These are phyloP conservation scores for Colletotrichum theobromicola DNA, from an alignment of 2,329 filamentous ascomycete genomes.

Conservation along the genomic window DNA sequence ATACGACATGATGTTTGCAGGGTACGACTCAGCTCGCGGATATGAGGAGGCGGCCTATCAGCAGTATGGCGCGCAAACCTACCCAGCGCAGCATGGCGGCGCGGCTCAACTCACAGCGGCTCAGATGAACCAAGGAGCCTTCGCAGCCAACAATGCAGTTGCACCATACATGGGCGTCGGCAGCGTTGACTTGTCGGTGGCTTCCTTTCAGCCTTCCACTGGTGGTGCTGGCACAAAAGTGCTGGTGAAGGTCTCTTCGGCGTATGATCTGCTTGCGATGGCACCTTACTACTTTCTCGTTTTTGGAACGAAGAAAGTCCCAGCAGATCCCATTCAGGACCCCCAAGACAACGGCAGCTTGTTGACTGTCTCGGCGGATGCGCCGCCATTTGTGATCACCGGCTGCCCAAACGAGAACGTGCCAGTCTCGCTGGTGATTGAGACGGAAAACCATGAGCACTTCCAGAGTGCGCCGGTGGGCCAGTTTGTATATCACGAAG, in stretches of 20 bases:
- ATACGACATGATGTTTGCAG: constrained; percentile 35
- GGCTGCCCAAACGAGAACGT: constrained; percentile 54
- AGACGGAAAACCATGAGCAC: constrained; percentile 57
- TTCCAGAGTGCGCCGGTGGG: constrained; percentile 53
- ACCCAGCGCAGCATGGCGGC: constrained; percentile 48
- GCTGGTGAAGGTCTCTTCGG: constrained; percentile 74
- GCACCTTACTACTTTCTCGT: constrained; percentile 68
- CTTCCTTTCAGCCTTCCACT: constrained; percentile 72
- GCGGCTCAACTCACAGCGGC: constrained; percentile 49
- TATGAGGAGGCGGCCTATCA: constrained; percentile 64
- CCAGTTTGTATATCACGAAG: constrained; percentile 51
- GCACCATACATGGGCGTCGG: constrained; percentile 68
- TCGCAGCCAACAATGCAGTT: constrained; percentile 66
- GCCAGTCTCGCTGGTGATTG: constrained; percentile 59
- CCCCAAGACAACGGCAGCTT: constrained; percentile 63
- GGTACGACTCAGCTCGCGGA: constrained; percentile 64
- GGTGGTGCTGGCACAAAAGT: constrained; percentile 75
- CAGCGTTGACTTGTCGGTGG: constrained; percentile 56
- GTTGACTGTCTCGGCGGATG: constrained; percentile 75
- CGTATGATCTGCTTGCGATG: constrained; percentile 72
- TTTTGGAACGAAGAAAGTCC: constrained; percentile 77
- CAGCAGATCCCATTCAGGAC: constrained; percentile 68
- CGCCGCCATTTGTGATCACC: constrained; percentile 65
- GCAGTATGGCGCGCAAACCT: constrained; percentile 54
- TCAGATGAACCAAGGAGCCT: constrained; percentile 61